These are phyloP conservation scores for Stephanodiscus minutulus DNA, from an alignment of 108 stramenopile species.

Conservation along the genomic window DNA sequence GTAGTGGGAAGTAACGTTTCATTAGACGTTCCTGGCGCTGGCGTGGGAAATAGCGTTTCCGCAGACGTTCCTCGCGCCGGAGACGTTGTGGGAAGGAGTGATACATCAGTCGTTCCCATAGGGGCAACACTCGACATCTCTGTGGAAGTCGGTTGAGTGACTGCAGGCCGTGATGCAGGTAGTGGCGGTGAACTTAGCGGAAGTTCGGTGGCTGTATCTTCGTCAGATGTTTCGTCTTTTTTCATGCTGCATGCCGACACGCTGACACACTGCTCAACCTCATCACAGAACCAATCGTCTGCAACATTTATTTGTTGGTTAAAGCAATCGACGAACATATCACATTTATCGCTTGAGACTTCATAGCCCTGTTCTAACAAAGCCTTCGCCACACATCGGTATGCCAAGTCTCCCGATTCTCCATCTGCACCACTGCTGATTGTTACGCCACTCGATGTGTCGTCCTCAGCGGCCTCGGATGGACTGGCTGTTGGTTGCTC, in stretches of 20 bases:
- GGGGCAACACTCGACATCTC: not conserved
- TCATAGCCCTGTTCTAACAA: conserved; percentile 31
- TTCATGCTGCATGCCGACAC: conserved; percentile 21
- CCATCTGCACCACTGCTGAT: conserved; percentile 7
- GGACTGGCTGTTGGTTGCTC: conserved; percentile 23
- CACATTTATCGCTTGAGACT: conserved; percentile 40
- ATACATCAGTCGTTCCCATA: not conserved
- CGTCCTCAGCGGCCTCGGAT: not conserved
- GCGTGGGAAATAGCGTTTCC: not conserved
- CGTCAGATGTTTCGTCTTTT: not conserved
- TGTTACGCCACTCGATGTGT: conserved; percentile 12
- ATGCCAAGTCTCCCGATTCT: conserved; percentile 6
- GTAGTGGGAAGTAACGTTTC: conserved; percentile 19
- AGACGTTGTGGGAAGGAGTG: not conserved
- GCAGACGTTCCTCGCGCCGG: not conserved
- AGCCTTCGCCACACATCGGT: conserved; percentile 23
- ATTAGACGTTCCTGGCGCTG: not conserved
- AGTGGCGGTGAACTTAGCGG: too few relatives aligned
- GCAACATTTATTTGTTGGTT: conserved; percentile 34
- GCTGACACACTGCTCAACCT: conserved; percentile 25
- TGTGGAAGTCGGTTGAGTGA: not conserved
- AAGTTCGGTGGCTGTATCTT: not conserved
- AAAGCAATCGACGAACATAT: conserved; percentile 35
- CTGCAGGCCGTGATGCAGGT: not conserved
- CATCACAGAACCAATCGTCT: conserved; percentile 44